Conservation (phyloP, 2,329 filamentous ascomycete genomes). For the Aspergillus neoniger region DNA sequence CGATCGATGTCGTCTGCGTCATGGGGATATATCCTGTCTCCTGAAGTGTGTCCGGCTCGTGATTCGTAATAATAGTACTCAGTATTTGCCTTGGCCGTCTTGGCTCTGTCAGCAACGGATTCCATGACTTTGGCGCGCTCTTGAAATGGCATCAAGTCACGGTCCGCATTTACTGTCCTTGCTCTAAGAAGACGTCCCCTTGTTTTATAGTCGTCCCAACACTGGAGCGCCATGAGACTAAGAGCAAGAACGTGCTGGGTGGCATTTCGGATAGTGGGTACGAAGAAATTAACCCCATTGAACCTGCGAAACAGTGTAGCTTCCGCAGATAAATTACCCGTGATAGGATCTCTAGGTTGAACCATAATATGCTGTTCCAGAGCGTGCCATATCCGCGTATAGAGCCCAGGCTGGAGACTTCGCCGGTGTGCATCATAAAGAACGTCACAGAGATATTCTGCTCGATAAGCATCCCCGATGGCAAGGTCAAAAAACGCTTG, state of each 20-base stretch:
- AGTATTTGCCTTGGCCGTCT: not conserved
- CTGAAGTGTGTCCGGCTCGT: not conserved
- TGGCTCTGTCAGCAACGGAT: slow-evolving; percentile 11
- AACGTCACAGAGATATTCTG: slow-evolving; percentile 36
- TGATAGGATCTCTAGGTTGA: slow-evolving; percentile 7
- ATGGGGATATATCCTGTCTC: slow-evolving; percentile 31
- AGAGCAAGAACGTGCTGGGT: slow-evolving; percentile 34
- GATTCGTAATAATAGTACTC: not conserved
- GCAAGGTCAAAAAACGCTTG: slow-evolving; percentile 38
- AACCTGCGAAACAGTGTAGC: slow-evolving; percentile 22
- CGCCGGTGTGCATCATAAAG: slow-evolving; percentile 19
- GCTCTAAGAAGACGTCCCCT: slow-evolving; percentile 23
- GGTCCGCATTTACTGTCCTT: slow-evolving; percentile 17
- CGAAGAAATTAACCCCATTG: slow-evolving; percentile 34
- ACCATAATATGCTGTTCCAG: slow-evolving; percentile 35
- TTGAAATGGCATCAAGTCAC: not conserved
- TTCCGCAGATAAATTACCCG: slow-evolving; percentile 11
- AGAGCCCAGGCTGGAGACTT: slow-evolving; percentile 1
- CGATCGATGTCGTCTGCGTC: slow-evolving; percentile 27
- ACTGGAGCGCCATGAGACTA: slow-evolving; percentile 33
- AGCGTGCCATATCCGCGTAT: slow-evolving; percentile 31
- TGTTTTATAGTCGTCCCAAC: slow-evolving; percentile 32
- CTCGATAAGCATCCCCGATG: slow-evolving; percentile 41
- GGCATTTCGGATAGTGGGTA: slow-evolving; percentile 31
- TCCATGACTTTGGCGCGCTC: slow-evolving; percentile 4